Evolutionary conservation across 257 asterid genomes (phyloP).

Genomic region (Cynanchum wilfordii): DNA sequence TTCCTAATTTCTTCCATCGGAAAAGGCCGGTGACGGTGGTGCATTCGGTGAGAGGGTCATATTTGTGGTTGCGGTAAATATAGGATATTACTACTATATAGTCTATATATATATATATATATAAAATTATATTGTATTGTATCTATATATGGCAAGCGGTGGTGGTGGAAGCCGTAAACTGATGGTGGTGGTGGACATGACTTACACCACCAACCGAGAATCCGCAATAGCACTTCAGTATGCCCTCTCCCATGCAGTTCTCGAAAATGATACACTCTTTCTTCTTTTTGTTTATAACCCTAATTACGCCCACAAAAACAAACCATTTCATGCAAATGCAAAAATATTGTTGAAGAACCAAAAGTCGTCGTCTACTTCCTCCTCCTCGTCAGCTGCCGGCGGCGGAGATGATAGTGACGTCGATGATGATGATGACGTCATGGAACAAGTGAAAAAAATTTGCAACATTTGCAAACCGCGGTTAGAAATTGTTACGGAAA

Average conservation of each 20-base stretch:
- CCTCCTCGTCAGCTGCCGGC: constrained; percentile 6
- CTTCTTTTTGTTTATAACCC: constrained; percentile 51
- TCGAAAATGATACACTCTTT: constrained; percentile 45
- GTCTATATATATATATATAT: too few relatives aligned
- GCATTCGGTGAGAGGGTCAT: too few relatives aligned
- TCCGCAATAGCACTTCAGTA: constrained; percentile 67
- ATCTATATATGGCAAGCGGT: constrained; percentile 13
- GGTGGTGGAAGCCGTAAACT: constrained; percentile 28
- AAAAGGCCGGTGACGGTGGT: too few relatives aligned
- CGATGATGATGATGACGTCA: constrained; percentile 16
- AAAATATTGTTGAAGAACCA: constrained; percentile 32
- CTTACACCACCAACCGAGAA: constrained; percentile 41
- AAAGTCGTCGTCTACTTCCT: constrained; percentile 1
- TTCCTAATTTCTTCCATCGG: too few relatives aligned
- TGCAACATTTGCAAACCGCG: constrained; percentile 39
- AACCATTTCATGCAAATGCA: constrained; percentile 30
- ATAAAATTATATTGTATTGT: too few relatives aligned
- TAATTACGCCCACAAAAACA: constrained; percentile 39
- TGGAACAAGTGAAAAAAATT: constrained; percentile 51
- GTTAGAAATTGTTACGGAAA: constrained; percentile 41
- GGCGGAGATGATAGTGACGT: constrained; percentile 15
- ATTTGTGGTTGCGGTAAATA: too few relatives aligned
- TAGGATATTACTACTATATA: too few relatives aligned
- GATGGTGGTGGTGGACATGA: constrained; percentile 67
- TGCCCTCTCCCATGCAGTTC: constrained; percentile 54